Base-by-base conservation (phyloP, 2,329 filamentous ascomycete species). In the Colletotrichum incanum region DNA sequence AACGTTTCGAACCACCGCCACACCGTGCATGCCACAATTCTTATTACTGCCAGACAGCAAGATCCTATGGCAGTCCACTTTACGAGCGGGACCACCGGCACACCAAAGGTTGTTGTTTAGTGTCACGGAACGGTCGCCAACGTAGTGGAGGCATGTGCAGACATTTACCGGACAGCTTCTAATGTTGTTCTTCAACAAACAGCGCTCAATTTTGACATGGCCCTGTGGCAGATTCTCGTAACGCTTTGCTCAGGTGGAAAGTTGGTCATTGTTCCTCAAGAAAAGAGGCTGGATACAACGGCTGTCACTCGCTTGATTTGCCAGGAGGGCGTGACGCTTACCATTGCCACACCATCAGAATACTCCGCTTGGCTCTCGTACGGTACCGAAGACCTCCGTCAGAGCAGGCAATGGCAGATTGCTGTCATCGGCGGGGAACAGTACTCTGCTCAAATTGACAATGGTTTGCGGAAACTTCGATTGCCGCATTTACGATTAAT, bases 61-160 rank as follows among this genome's bases (percentile, higher is more conserved):
- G 69, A 67, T 34, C 65, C 74, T 3, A 77, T 78, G 8, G 69
- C 77, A 11, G 67, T 84, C 6, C 73, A 85, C 2, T 86, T 77
- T 74, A 78, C 77, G 11, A 77, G 78, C 66, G 76, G 80, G 50
- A 76, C 76, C 12, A 78, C 82, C 20, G 77, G 80, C 58, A 77
- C 54, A 0, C 85, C 85, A 4, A 86, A 86, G 76, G 84, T 84
- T 11, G 79, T 86, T 23, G 52, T 79, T 1, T 72, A 84, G 12
- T 66, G 58, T 0, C 80, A 84, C 63, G 59, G 52, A 6, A 77
- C 73, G 39, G 68, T 85, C 7, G 55, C 74, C 5, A 81, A 81
- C 67, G 71, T 77, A 20, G 70, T 80, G 18, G 43, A 11, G 77
- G 73, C 43, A 66, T 85, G 6, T 52, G 73, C 8, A 81, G 80